Base-by-base conservation (phyloP, 129 eudicot genomes). In the Centaurea solstitialis region DNA sequence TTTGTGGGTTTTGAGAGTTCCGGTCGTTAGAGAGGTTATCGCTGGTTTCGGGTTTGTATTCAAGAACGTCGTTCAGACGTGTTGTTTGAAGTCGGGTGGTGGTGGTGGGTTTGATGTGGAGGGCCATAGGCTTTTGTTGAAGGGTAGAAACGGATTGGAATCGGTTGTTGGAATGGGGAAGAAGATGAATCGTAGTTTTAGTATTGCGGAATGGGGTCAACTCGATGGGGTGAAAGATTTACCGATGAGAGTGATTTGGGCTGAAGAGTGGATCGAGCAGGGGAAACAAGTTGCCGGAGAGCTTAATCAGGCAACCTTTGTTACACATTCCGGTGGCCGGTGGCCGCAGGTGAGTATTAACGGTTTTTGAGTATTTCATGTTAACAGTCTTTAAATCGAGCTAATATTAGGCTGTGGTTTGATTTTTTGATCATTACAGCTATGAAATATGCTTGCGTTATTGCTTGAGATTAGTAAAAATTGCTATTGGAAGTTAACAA, bases 301-400 rank as follows among this genome's bases (percentile, higher is more conserved):
- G 50, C 88, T 94, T 85, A 86, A 90, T 37, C 87, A 82, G 79
- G 97, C 88, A 6, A 77, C 76, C 11, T 80, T 87, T 65, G 87
- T 85, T 68, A 83, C 89, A 67, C 97, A 94, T 86, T 92, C 94
- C 67, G 97, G 98, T 79, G 98, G 98, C 20, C 84, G 94, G 47
- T 94, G 97, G 98, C 92, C 90, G 13, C 97, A 88, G 98, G 98
- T 92, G 86, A 83, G 89, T 30, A 23, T 47, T 30, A 33, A 66
- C 8, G 5, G 7, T 35, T 37, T 28, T 6, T 20, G 4, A n/a
- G 7, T 53, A 15, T 5, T 53, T 57, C 22, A n/a, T n/a, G 3
- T 57, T 57, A 17, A 57, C 22, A 0, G 9, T 57, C 65, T 57
- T 57, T 57, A 57, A 17, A 17, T 57, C 22, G 22, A 12, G 45